Conservation (phyloP, 1,284 basidiomycete species). For the Puccinia novopanici region DNA sequence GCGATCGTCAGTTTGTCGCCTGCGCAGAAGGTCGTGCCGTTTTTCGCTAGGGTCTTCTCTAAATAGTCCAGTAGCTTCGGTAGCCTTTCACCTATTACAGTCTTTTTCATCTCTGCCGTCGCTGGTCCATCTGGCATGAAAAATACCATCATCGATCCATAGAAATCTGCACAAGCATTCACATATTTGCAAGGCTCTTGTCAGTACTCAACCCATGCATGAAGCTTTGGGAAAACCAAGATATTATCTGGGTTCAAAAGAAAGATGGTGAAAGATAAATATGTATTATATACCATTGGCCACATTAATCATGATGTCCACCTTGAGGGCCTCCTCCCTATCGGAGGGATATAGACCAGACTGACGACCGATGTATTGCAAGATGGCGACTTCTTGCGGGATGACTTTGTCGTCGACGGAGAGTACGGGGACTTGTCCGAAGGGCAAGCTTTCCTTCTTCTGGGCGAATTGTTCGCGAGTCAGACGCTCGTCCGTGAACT, state of each 20-base stretch:
- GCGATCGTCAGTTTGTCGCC: constrained; percentile 19
- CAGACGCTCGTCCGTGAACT: constrained; percentile 4
- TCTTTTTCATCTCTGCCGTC: neutral
- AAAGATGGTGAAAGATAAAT: neutral
- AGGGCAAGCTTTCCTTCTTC: constrained; percentile 14
- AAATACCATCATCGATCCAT: neutral
- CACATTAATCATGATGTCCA: neutral
- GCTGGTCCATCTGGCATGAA: neutral
- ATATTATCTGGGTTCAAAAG: too few relatives aligned
- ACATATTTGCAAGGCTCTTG: neutral
- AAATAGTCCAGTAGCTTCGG: constrained; percentile 12
- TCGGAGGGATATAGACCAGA: constrained; percentile 15
- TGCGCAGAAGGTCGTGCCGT: constrained; percentile 20
- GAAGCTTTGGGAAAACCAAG: too few relatives aligned
- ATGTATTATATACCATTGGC: neutral
- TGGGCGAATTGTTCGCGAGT: neutral
- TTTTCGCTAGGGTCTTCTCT: neutral
- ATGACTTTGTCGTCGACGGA: neutral
- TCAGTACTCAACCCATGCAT: neutral
- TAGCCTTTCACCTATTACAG: neutral
- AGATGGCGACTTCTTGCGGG: constrained; percentile 22
- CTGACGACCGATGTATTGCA: neutral
- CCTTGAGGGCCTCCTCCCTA: neutral
- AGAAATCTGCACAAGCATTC: neutral
- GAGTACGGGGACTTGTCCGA: neutral